phyloP scores from a whole-genome alignment of 768 basidiomycete species.

The Boletellus sp. region DNA sequence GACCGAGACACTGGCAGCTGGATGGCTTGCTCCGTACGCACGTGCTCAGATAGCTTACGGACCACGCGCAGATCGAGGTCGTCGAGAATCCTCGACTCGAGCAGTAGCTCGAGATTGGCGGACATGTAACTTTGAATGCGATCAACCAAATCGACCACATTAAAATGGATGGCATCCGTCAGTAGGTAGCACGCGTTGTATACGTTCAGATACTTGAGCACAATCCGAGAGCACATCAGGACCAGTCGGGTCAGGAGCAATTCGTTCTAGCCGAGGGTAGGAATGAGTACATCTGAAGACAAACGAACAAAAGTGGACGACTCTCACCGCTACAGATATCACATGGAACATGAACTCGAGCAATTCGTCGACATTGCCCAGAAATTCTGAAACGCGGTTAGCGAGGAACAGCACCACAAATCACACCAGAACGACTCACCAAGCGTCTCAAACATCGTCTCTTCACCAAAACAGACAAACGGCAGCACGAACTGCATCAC shows the following conservation, averaged over 20 bases:
- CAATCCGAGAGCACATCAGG: slow-evolving; percentile 73
- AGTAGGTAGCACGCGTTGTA: slow-evolving; percentile 80
- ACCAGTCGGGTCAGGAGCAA: slow-evolving; percentile 83
- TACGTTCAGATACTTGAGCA: slow-evolving; percentile 63
- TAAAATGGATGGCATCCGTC: slow-evolving; percentile 75
- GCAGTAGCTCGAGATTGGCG: slow-evolving; percentile 80
- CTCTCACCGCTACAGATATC: slow-evolving; percentile 74
- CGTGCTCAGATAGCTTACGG: slow-evolving; percentile 59
- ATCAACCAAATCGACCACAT: slow-evolving; percentile 62
- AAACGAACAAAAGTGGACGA: background rate
- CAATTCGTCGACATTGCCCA: slow-evolving; percentile 63
- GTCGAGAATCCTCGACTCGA: slow-evolving; percentile 79
- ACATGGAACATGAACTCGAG: slow-evolving; percentile 87
- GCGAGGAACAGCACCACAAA: background rate
- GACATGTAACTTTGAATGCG: slow-evolving; percentile 77
- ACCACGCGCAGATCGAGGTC: slow-evolving; percentile 64
- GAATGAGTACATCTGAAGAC: background rate
- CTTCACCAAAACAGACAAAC: slow-evolving; percentile 73
- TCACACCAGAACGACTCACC: slow-evolving; percentile 40
- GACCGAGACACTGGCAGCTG: slow-evolving; percentile 68
- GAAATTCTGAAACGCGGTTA: slow-evolving; percentile 47
- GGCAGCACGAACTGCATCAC: slow-evolving; percentile 72
- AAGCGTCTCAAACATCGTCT: slow-evolving; percentile 68
- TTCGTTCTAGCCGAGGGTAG: slow-evolving; percentile 61
- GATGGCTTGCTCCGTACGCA: slow-evolving; percentile 54